Base-by-base conservation (phyloP, 2,329 filamentous ascomycete genomes). In the Microcyclospora tardicrescens region DNA sequence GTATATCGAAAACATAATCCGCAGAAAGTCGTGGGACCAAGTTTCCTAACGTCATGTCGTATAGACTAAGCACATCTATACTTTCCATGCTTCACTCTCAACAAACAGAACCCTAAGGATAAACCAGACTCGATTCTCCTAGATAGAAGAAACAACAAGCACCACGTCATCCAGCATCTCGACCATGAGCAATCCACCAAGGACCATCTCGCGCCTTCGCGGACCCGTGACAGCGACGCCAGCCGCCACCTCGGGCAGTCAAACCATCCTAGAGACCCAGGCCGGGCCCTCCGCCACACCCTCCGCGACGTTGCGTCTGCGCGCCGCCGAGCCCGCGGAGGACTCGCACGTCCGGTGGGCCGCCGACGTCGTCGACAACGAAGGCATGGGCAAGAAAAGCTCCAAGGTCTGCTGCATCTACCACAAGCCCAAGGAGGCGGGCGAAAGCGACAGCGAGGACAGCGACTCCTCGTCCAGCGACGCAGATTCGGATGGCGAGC, bases 341-440 rank as follows among this genome's bases (percentile, higher is more conserved):
- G 60, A 66, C 13, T 71, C 79, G 37, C 77, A 76, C 35, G 91
- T 98, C 40, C 79, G 83, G 60, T 98, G 91, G 91, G 85, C 85
- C 6, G 84, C 91, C 55, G 81, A 84, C 54, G 87, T 95, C 6
- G 71, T 98, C 2, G 87, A 98, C 63, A 98, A 98, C 56, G 91
- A 98, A 62, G 85, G 85, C 3, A 72, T 96, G 60, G 86, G 86
- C 6, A 83, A 84, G 62, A 98, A 96, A 66, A 89, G 77, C 47
- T 93, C 84, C 13, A 98, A 98, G 75, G 91, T 96, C n/a, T 98
- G 91, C 72, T 98, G 91, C 61, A 98, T 98, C 61, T 98, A 95
- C 65, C 89, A 95, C 65, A 82, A 82, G 43, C 79, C 85, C 6
- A 82, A 81, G 49, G 75, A 71, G 10, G 77, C 85, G 3, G 85